A percentile compares a stretch with the other conserved stretches of the same genome.
phyloP scores from a whole-genome alignment of 2,329 filamentous ascomycete species.

The Ceratocystis harringtonii region DNA sequence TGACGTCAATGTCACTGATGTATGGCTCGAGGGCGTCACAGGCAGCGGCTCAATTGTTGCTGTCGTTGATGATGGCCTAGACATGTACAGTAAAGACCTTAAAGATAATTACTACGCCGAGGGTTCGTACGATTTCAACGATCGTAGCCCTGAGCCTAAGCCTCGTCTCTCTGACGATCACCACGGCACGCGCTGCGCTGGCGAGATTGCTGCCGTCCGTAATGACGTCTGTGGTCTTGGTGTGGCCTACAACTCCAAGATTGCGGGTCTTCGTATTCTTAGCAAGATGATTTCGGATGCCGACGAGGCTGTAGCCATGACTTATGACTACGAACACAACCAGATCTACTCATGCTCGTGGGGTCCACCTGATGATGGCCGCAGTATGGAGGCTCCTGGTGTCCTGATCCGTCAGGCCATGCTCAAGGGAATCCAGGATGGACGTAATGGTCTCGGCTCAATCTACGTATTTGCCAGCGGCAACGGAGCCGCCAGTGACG shows the following conservation, averaged over 20 bases:
- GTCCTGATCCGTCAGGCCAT: conserved; percentile 80
- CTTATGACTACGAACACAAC: conserved; percentile 81
- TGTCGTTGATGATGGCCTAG: conserved; percentile 89
- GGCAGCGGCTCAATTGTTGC: conserved; percentile 80
- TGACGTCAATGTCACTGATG: conserved; percentile 88
- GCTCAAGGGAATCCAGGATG: conserved; percentile 80
- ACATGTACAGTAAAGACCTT: conserved; percentile 88
- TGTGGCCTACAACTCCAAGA: conserved; percentile 79
- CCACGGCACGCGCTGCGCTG: conserved; percentile 88
- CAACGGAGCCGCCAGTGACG: conserved; percentile 71
- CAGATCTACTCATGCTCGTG: conserved; percentile 98
- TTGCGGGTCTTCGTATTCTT: conserved; percentile 84
- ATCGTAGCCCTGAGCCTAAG: conserved; percentile 60
- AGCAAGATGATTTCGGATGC: conserved; percentile 81
- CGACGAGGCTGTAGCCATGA: conserved; percentile 84
- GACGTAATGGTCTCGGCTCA: conserved; percentile 67
- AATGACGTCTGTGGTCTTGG: conserved; percentile 94
- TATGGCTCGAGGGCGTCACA: conserved; percentile 84
- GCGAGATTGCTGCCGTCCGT: conserved; percentile 79
- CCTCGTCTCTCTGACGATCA: conserved; percentile 72
- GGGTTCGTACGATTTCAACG: conserved; percentile 95
- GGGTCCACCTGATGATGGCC: conserved; percentile 88
- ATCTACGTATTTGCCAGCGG: conserved; percentile 96
- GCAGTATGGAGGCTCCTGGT: conserved; percentile 85
- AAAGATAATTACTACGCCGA: conserved; percentile 86